Base-by-base conservation (phyloP, 768 basidiomycete species). In the Mycena sanguinolenta region DNA sequence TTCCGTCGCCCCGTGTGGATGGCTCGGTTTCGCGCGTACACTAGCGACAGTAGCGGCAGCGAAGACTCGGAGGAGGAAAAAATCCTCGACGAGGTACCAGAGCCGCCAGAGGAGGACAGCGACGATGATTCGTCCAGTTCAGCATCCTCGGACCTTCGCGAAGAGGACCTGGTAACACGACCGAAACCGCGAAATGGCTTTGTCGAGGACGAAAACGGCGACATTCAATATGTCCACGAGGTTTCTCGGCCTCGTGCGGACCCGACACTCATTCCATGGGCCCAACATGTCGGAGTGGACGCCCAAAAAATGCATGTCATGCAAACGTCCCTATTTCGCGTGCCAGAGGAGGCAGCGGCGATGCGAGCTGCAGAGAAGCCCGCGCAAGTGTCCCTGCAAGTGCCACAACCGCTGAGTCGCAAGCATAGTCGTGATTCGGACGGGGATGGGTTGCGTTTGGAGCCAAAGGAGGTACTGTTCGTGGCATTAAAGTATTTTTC, bases 281-380 rank as follows among this genome's bases (percentile, higher is more conserved):
- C 91, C 17, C 86, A 91, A 55, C 89, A 89, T 59, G 78, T 91
- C 30, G 92, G 93, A 7, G 84, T 96, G n/a, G 95, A 97, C 78
- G 87, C 91, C 17, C 94, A 95, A 79, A 92, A 91, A 81, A 90
- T 96, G 86, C 93, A 95, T 75, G 94, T 97, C 63, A 97, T 97
- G 96, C 96, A 97, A 76, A 90, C 93, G 0, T 92, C 93, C 38
- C 82, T 97, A 61, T 97, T 97, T 77, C 87, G 91, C 53, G 84
- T 89, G 78, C 91, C 91, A 17, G 92, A 94, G 77, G 91, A 92
- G 75, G 91, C 88, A 17, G 92, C 87, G 2, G 89, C 88, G 2
- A 82, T 92, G 64, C 87, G 85, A 72, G 88, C 87, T 38, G 74
- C 88, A 73, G 87, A 85, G 69, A 81, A 86, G 70, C 79, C 80